Conservation (phyloP, 257 asterid species). For the Datura wrightii region DNA sequence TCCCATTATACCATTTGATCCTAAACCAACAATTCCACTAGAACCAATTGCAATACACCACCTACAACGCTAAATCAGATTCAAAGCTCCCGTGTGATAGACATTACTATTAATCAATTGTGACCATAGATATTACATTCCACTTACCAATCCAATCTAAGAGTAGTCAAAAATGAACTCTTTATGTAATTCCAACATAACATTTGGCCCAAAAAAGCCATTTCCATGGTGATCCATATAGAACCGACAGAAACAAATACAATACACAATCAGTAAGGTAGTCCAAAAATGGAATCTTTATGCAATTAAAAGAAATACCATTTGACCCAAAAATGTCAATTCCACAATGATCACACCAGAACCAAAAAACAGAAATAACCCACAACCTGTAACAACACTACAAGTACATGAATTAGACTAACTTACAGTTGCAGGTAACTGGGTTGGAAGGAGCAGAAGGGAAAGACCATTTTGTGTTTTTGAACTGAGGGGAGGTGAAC, state of each 20-base stretch:
- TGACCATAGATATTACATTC: background rate
- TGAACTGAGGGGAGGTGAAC: slow-evolving; percentile 79
- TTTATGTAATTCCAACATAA: background rate
- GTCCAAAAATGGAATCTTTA: background rate
- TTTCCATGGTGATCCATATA: background rate
- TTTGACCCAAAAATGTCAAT: background rate
- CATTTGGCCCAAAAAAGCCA: background rate
- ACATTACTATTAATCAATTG: too few species aligned
- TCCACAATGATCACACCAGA: background rate
- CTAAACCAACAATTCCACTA: background rate
- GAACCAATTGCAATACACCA: background rate
- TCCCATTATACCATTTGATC: background rate
- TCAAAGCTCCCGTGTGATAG: background rate
- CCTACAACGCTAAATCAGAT: background rate
- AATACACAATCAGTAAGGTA: background rate
- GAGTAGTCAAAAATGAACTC: background rate
- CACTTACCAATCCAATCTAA: background rate
- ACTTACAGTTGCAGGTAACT: slow-evolving; percentile 90
- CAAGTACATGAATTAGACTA: background rate
- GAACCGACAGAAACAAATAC: background rate
- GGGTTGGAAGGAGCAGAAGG: slow-evolving; percentile 97
- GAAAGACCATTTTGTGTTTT: slow-evolving; percentile 80
- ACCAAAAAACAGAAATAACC: background rate
- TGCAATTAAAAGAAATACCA: background rate
- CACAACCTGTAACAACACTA: background rate